Conservation (phyloP, 1,139 yeast genomes). For the Debaryomycetaceae sp. region DNA sequence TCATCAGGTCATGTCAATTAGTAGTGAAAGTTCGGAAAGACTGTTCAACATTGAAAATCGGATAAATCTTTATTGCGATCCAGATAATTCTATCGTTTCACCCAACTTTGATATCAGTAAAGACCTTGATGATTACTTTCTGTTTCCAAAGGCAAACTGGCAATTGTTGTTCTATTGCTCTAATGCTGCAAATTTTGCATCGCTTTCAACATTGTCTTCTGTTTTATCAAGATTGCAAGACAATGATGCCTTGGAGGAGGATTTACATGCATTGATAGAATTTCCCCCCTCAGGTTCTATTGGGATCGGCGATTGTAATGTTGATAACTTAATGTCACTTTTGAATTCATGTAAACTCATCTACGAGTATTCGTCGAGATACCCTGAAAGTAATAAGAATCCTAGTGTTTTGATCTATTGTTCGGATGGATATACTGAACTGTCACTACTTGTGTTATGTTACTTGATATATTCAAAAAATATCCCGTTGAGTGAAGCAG, state of each 20-base stretch:
- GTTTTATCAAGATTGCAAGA: slow-evolving; percentile 33
- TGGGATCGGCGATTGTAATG: slow-evolving; percentile 65
- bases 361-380: slow-evolving; percentile 36
- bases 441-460: slow-evolving; percentile 68
- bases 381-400: slow-evolving; percentile 17
- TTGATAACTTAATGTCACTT: slow-evolving; percentile 52
- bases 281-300: slow-evolving; percentile 86
- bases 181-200: slow-evolving; percentile 61
- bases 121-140: slow-evolving; percentile 21
- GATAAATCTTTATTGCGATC: slow-evolving; percentile 46
- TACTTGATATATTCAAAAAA: slow-evolving; percentile 68
- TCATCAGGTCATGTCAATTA: slow-evolving; percentile 32
- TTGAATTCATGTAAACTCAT: slow-evolving; percentile 63
- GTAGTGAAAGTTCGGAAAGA: not conserved
- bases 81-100: slow-evolving; percentile 48
- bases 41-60: not conserved
- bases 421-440: slow-evolving; percentile 91
- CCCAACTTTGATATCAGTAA: slow-evolving; percentile 12
- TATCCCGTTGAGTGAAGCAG: slow-evolving; percentile 48
- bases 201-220: slow-evolving; percentile 28
- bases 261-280: slow-evolving; percentile 36
- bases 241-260: slow-evolving; percentile 16
- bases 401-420: slow-evolving; percentile 58
- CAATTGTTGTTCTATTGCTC: slow-evolving; percentile 37
- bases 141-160: slow-evolving; percentile 39